These are phyloP conservation scores for Basipetospora chlamydospora DNA, from an alignment of 2,329 filamentous ascomycete species.

Conservation along the genomic window DNA sequence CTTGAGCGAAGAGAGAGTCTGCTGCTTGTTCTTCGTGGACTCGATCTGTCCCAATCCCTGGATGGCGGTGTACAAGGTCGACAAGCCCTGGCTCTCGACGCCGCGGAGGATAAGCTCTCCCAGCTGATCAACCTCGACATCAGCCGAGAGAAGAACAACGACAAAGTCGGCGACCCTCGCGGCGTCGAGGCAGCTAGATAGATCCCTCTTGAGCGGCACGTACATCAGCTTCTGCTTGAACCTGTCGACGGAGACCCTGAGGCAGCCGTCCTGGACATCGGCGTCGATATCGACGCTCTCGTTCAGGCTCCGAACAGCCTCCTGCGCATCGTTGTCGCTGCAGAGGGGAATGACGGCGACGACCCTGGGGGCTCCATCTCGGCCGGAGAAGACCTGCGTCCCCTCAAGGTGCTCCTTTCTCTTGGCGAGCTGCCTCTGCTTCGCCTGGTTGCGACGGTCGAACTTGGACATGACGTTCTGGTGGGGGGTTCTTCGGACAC, in stretches of 20 bases:
- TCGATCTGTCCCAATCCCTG: slow-evolving; percentile 67
- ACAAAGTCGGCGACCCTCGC: slow-evolving; percentile 86
- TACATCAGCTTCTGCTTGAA: slow-evolving; percentile 95
- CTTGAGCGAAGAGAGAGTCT: slow-evolving; percentile 69
- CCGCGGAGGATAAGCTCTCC: slow-evolving; percentile 76
- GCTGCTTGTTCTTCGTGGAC: slow-evolving; percentile 60
- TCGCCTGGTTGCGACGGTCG: slow-evolving; percentile 85
- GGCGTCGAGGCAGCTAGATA: slow-evolving; percentile 69
- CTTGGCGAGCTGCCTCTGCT: slow-evolving; percentile 75
- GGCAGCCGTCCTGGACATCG: slow-evolving; percentile 42
- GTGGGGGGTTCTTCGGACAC: slow-evolving; percentile 72
- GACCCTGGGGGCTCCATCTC: slow-evolving; percentile 73
- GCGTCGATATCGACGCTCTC: slow-evolving; percentile 64
- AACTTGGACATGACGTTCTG: slow-evolving; percentile 97
- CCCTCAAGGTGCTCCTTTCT: slow-evolving; percentile 70
- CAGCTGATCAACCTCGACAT: slow-evolving; percentile 68
- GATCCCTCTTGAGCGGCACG: slow-evolving; percentile 55
- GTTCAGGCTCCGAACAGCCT: slow-evolving; percentile 58
- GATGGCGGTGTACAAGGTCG: slow-evolving; percentile 76
- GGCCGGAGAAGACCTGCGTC: slow-evolving; percentile 69
- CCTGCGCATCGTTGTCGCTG: slow-evolving; percentile 50
- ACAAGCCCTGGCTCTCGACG: slow-evolving; percentile 87
- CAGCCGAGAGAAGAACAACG: slow-evolving; percentile 67
- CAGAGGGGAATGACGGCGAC: slow-evolving; percentile 81
- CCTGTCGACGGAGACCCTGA: slow-evolving; percentile 61